Percentiles rank a stretch among this genome's conserved stretches.
Conservation (phyloP, 371 early-diverging fungal species). For the Mucor racemosus region DNA sequence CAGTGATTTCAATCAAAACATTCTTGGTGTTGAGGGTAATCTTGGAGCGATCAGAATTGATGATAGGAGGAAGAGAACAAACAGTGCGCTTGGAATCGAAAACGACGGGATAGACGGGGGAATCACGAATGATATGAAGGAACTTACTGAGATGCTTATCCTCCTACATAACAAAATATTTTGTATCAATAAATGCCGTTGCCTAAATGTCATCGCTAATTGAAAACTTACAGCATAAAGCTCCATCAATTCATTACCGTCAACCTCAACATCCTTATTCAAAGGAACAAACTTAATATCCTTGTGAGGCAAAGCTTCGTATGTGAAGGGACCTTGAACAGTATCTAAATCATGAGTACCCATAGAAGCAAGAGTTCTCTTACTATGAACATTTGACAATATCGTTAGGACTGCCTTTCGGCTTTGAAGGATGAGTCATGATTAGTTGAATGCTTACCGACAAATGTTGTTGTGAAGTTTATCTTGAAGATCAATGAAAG, state of each 20-base stretch:
- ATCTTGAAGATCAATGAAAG: constrained; percentile 99
- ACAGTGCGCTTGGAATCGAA: constrained; percentile 87
- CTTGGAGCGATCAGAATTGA: constrained; percentile 99
- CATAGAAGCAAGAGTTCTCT: constrained; percentile 97
- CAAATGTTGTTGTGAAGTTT: constrained; percentile 98
- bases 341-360: constrained; percentile 99
- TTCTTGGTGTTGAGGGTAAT: constrained; percentile 96
- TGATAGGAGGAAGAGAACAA: constrained; percentile 98
- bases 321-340: constrained; percentile 93
- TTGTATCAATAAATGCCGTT: not conserved
- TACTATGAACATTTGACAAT: constrained; percentile 54
- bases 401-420: constrained; percentile 13
- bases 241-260: constrained; percentile 88
- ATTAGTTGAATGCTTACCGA: constrained; percentile 54
- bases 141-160: constrained; percentile 91
- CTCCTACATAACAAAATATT: constrained; percentile 29
- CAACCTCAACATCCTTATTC: constrained; percentile 88
- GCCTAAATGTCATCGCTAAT: not conserved
- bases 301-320: constrained; percentile 89
- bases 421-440: constrained; percentile 17
- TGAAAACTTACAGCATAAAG: constrained; percentile 74
- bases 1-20: constrained; percentile 99
- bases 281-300: constrained; percentile 95
- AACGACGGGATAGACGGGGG: constrained; percentile 93
- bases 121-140: constrained; percentile 91